Evolutionary conservation across 2,329 filamentous ascomycete species (phyloP).

Genomic region (Scytalidium sp.): DNA sequence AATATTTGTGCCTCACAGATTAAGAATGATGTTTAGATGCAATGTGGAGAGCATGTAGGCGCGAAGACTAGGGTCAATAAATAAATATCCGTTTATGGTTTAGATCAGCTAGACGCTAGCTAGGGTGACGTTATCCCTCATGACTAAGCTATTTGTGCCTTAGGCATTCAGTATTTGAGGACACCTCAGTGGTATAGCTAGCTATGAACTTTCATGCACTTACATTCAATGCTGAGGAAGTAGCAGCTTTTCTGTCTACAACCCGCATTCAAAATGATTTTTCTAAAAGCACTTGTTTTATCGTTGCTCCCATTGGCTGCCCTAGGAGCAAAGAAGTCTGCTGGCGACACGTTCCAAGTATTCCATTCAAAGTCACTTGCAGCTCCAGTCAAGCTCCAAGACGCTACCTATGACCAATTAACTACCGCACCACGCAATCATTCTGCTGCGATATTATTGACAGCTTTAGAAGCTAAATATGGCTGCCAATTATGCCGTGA

Average conservation of each 20-base stretch:
- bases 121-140: background rate
- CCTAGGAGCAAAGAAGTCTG: constrained; percentile 62
- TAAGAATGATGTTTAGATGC: background rate
- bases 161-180: constrained; percentile 1
- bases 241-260: constrained; percentile 3
- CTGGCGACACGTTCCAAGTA: constrained; percentile 64
- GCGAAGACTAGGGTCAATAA: too few relatives aligned
- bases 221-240: constrained; percentile 3
- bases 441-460: constrained; percentile 76
- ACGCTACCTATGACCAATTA: constrained; percentile 70
- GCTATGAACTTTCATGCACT: constrained; percentile 2
- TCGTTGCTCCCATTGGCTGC: constrained; percentile 58
- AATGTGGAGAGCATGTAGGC: too few relatives aligned
- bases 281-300: constrained; percentile 61
- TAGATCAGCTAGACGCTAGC: background rate
- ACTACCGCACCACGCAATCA: constrained; percentile 81
- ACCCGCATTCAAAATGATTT: constrained; percentile 57
- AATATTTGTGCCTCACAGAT: background rate
- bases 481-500: constrained; percentile 84
- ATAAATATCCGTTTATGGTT: too few relatives aligned
- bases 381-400: constrained; percentile 73
- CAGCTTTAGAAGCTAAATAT: constrained; percentile 78
- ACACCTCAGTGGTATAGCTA: constrained; percentile 4
- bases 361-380: constrained; percentile 67
- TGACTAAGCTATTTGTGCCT: background rate